A percentile compares a stretch with the other conserved stretches of the same genome.
Conservation (phyloP, 768 basidiomycete genomes). For the Lentinula boryana region DNA sequence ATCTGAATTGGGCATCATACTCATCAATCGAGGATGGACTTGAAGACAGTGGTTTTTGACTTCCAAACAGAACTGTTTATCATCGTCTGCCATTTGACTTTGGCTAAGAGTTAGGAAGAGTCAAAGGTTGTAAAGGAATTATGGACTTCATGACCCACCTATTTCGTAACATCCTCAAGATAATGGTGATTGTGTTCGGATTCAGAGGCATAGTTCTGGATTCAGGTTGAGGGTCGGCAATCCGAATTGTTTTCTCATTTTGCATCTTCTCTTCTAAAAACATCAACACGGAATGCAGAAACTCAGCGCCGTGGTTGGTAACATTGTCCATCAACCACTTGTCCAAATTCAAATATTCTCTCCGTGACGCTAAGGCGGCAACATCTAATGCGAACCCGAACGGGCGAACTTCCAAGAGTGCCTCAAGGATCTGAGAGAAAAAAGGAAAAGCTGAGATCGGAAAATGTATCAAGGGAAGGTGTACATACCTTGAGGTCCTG, state of each 20-base stretch:
- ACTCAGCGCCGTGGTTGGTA: conserved; percentile 73
- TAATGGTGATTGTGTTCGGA: conserved; percentile 85
- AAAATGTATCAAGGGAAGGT: neutral
- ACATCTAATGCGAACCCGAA: conserved; percentile 91
- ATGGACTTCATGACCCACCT: conserved; percentile 42
- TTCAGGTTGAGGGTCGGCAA: conserved; percentile 75
- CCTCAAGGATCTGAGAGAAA: conserved; percentile 70
- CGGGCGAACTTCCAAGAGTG: conserved; percentile 85
- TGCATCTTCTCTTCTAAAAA: conserved; percentile 94
- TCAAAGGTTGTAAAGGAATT: conserved; percentile 4
- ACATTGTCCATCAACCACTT: conserved; percentile 95
- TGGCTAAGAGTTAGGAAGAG: conserved; percentile 41
- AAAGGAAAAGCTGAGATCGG: neutral
- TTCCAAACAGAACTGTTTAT: conserved; percentile 84
- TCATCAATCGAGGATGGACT: conserved; percentile 95
- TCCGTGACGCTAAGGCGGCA: conserved; percentile 85
- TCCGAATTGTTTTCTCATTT: conserved; percentile 70
- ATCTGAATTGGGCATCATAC: conserved; percentile 79
- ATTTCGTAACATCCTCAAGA: conserved; percentile 83
- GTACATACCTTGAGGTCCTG: conserved; percentile 82
- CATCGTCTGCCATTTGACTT: conserved; percentile 65
- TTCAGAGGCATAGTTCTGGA: conserved; percentile 82
- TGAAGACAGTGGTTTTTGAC: conserved; percentile 91
- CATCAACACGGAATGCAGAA: conserved; percentile 79
- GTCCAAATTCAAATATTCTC: conserved; percentile 93